Base-by-base conservation (phyloP, 108 stramenopile genomes). In the Poteriospumella lacustris region DNA sequence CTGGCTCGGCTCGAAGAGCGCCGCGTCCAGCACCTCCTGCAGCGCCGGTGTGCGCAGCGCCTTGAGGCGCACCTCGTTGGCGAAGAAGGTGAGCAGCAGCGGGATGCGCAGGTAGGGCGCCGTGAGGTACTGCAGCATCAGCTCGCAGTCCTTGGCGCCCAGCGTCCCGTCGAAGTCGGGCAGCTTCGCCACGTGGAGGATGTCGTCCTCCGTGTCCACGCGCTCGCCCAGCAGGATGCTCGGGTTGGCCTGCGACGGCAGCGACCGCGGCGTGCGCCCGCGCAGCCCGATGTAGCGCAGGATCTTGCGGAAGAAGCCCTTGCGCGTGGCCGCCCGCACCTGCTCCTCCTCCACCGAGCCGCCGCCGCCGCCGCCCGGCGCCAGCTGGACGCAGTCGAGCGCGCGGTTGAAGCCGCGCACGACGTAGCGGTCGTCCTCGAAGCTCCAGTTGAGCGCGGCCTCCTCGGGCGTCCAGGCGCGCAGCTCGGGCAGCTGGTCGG, bases 51-150 rank as follows among this genome's bases (percentile, higher is more conserved):
- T 88, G 41, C 90, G 89, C 38, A 97, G 83, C 1, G 92, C 93
- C 26, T 92, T 87, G 26, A 95, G 85, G 44, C 96, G 87, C 24
- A 83, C 86, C 34, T 93, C 93, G 77, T 93, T 93, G 0, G 96
- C 92, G 77, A 97, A 97, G 78, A 97, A 97, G 62, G 94, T 93
- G 36, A 97, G 78, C 52, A 97, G 90, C 40, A 97, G 86, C 33
- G 96, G 96, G 75, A 97, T 97, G 19, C 96, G 89, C 43, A 97
- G 91, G 82, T 97, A 97, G 5, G 94, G 94, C 0, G 89, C 96
- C 9, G 96, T 97, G 44, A 97, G 85, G 79, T 95, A 97, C 67
- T 91, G 91, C n/a, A 95, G 84, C 79, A 97, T 92, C 0, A 91
- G 83, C 80, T 97, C 96, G 0, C 90, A 87, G 78, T 97, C 96